A percentile compares a stretch with the other conserved stretches of the same genome.
Conservation (phyloP, 1,284 basidiomycete species). For the Cystobasidiaceae sp. region DNA sequence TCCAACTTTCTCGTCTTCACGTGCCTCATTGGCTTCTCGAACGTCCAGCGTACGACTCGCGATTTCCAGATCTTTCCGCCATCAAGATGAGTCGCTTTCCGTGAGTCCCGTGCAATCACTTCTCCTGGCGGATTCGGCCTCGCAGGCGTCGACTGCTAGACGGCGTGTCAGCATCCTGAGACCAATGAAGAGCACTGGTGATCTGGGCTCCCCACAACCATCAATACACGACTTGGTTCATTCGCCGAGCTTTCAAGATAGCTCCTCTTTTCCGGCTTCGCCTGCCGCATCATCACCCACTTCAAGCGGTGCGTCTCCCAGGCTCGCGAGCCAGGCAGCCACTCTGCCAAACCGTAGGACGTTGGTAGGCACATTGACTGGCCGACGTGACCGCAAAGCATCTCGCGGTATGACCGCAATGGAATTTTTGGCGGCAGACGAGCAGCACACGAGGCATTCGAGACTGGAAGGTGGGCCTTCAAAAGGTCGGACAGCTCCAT, state of each 20-base stretch:
- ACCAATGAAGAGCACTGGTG: conserved; percentile 24
- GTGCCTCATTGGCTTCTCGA: conserved; percentile 9
- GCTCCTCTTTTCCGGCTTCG: neutral
- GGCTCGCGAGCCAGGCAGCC: neutral
- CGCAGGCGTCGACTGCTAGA: conserved; percentile 8
- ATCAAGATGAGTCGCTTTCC: neutral
- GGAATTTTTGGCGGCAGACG: neutral
- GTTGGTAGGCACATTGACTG: neutral
- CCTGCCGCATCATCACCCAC: neutral
- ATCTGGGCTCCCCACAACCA: conserved; percentile 11
- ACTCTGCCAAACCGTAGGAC: neutral
- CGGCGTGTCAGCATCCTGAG: conserved; percentile 16
- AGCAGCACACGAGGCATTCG: neutral
- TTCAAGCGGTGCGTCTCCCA: neutral
- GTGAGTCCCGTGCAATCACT: conserved; percentile 22
- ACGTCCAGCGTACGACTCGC: neutral
- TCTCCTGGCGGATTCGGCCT: conserved; percentile 13
- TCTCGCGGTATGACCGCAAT: conserved; percentile 7
- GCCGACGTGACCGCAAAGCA: neutral
- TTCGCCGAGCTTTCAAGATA: neutral
- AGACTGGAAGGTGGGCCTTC: neutral
- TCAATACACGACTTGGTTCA: conserved; percentile 8
- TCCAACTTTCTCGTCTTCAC: neutral
- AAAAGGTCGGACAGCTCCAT: conserved; percentile 3
- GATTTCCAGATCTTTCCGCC: neutral